Percentiles rank a stretch among this genome's conserved stretches.
These are phyloP conservation scores for Dothistroma septosporum DNA, from an alignment of 2,329 filamentous ascomycete species.

Conservation along the genomic window DNA sequence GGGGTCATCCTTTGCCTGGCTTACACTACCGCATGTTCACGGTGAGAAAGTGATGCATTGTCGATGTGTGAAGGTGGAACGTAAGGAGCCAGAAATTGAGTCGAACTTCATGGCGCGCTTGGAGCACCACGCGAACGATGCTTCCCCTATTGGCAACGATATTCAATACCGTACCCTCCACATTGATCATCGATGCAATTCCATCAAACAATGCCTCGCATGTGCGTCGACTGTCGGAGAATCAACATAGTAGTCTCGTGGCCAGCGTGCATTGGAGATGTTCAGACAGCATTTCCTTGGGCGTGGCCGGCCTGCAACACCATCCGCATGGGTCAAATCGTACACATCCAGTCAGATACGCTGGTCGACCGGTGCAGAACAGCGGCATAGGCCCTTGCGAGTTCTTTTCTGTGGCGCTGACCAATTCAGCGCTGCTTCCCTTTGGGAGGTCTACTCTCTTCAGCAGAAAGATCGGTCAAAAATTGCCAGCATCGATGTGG, in stretches of 20 bases:
- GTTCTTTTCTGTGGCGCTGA: constrained; percentile 96
- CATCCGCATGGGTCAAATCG: not conserved
- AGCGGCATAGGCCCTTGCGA: constrained; percentile 55
- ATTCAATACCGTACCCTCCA: not conserved
- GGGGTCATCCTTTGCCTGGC: not conserved
- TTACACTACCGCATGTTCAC: not conserved
- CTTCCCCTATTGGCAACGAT: not conserved
- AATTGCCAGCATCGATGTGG: constrained; percentile 77
- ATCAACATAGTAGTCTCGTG: too few species aligned
- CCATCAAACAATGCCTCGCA: not conserved
- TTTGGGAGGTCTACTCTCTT: constrained; percentile 60
- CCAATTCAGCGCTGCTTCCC: constrained; percentile 75
- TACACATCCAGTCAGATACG: not conserved
- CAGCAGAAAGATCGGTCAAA: constrained; percentile 44
- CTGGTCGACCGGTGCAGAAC: not conserved
- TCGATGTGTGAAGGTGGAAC: not conserved
- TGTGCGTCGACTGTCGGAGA: too few species aligned
- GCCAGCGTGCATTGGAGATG: not conserved
- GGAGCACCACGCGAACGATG: not conserved
- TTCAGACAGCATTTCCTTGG: not conserved
- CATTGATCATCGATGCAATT: not conserved
- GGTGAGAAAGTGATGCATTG: not conserved
- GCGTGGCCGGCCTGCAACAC: not conserved
- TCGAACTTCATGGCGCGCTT: not conserved
- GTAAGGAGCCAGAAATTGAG: not conserved